phyloP scores from a whole-genome alignment of 208 protist genomes.

The Blechomonas ayalai region DNA sequence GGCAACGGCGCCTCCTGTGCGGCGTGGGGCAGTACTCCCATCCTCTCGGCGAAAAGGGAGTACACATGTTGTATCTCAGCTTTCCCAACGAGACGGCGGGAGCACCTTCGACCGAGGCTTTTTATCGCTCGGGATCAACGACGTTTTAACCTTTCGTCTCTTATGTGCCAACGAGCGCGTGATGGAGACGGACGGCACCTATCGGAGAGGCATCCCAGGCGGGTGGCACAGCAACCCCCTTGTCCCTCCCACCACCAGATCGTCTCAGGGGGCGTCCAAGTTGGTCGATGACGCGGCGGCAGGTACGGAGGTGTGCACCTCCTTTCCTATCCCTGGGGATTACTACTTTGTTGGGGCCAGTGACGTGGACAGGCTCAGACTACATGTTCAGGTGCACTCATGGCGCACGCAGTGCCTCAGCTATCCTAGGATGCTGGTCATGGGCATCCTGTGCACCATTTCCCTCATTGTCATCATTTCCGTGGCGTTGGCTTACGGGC shows the following conservation, averaged over 20 bases:
- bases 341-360: constrained; percentile 25
- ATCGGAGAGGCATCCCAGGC: constrained; percentile 9
- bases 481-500: constrained; percentile 20
- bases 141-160: constrained; percentile 16
- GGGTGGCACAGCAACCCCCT: constrained; percentile 8
- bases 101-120: constrained; percentile 4
- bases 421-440: too few relatives aligned
- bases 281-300: background rate
- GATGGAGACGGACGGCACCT: constrained; percentile 20
- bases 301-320: background rate
- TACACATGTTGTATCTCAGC: constrained; percentile 12
- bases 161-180: constrained; percentile 10
- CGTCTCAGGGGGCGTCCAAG: too few relatives aligned
- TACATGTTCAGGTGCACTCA: constrained; percentile 21
- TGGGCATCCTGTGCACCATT: constrained; percentile 4
- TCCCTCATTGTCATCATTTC: constrained; percentile 15
- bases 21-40: too few relatives aligned
- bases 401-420: too few relatives aligned
- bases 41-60: too few relatives aligned
- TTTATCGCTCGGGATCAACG: constrained; percentile 5
- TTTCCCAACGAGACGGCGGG: background rate
- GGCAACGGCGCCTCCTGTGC: too few relatives aligned
- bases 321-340: constrained; percentile 13
- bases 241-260: background rate
- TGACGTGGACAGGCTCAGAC: constrained; percentile 11